Conservation (phyloP, 139 green algal genomes). For the Tetradesmus lagerheimii region DNA sequence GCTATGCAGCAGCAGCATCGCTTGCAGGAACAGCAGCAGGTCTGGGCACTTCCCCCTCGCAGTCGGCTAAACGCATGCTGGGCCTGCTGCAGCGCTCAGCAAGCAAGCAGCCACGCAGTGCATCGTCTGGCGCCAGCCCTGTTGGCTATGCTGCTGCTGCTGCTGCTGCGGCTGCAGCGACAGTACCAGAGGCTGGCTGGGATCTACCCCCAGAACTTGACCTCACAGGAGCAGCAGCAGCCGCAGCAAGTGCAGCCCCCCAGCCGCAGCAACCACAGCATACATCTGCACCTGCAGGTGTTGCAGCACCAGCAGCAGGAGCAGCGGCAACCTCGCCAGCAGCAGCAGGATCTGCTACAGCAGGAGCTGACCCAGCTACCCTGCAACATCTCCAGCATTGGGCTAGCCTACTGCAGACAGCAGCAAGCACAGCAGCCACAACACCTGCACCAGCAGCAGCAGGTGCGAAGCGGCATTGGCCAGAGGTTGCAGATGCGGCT, state of each 20-base stretch:
- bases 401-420: background rate
- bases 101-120: background rate
- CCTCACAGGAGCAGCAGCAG: background rate
- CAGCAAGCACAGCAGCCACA: background rate
- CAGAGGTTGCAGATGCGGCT: background rate
- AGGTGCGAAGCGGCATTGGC: background rate
- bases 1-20: background rate
- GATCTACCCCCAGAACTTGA: no score
- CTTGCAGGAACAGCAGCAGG: background rate
- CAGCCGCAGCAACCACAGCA: background rate
- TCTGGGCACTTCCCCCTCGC: background rate
- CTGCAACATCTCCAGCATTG: background rate
- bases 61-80: constrained; percentile 20
- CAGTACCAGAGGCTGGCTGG: background rate
- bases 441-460: constrained; percentile 16
- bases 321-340: no score
- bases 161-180: background rate
- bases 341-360: background rate
- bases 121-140: background rate
- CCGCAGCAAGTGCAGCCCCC: no score
- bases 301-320: background rate
- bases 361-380: background rate
- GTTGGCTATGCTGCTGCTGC: background rate
- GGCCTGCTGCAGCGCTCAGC: constrained; percentile 1
- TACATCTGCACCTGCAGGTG: background rate